Base-by-base conservation (phyloP, 2,329 filamentous ascomycete species). In the Coniella lustricola region DNA sequence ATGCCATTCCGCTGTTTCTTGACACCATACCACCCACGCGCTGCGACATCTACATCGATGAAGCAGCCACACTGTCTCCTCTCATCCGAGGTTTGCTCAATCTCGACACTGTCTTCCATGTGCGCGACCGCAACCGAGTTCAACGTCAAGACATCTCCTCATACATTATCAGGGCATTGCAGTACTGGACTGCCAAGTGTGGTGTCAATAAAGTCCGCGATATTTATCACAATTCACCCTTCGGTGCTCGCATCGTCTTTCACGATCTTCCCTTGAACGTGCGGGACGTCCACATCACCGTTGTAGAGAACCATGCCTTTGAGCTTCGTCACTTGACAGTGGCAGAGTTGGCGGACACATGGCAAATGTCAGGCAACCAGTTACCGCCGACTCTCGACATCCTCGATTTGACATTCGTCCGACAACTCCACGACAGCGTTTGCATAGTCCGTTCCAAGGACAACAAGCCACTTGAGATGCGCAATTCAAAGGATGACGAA, bases 371-470 rank as follows among this genome's bases (percentile, higher is more conserved):
- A 4, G 55, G 72, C 34, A 49, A 58, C 16, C 39, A 57, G 3
- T 59, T 79, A 14, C 76, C 77, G 0, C 64, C 65, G 13, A 58
- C 66, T 0, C 57, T 82, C 47, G 72, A 79, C 53, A 69, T 82
- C 31, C 61, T 60, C 43, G 62, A 71, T 16, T 59, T 82, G n/a
- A 64, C 68, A 34, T 70, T 80, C 40, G 57, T 76, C 51, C 66
- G 67, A 17, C 74, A 82, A 59, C 62, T 81, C 16, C 75, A 81
- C 54, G 79, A 82, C 57, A 80, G 77, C 52, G 74, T 82, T 38
- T 79, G 74, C 48, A 64, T 81, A 13, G 76, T 81, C 38, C 63
- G 29, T 64, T 29, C 65, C 75, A 35, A 44, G 7, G 32, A 38
- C 25, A 29, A 29, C 25, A 29, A 29, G 25, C 10, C 25, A 10